Conservation (phyloP, 306 rosid genomes). For the Amphicarpaea edgeworthii region DNA sequence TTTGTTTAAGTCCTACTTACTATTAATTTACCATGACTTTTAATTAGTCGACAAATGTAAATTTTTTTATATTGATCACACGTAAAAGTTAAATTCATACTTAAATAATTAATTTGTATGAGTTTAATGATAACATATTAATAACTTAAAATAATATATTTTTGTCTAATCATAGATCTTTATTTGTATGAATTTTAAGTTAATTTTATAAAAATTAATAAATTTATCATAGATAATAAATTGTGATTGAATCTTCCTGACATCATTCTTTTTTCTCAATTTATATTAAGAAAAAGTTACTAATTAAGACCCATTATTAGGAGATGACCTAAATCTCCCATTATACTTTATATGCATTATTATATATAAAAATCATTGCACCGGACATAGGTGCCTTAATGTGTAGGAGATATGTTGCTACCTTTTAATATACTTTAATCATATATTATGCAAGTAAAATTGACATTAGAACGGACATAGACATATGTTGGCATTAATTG, state of each 20-base stretch:
- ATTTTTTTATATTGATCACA: not conserved
- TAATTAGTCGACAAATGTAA: too few species aligned
- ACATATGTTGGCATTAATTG: not conserved
- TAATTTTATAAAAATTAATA: too few species aligned
- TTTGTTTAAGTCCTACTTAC: too few species aligned
- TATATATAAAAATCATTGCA: conserved; percentile 29
- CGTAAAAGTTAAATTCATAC: not conserved
- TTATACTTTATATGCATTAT: conserved; percentile 6
- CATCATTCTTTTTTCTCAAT: too few species aligned
- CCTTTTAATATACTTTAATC: not conserved
- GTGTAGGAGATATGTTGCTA: not conserved
- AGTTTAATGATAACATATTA: too few species aligned
- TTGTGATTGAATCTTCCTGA: too few species aligned
- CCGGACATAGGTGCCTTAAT: conserved; percentile 5
- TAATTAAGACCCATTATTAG: not conserved
- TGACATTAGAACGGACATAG: conserved; percentile 4
- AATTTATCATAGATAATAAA: too few species aligned
- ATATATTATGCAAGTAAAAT: not conserved
- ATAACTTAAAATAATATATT: too few species aligned
- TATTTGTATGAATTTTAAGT: too few species aligned
- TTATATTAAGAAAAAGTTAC: not conserved
- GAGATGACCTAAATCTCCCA: conserved; percentile 33
- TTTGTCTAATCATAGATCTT: too few species aligned
- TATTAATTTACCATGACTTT: too few species aligned
- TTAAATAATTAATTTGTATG: not conserved